phyloP scores from a whole-genome alignment of 176 grass and related monocot genomes.

The Oropetium thomaeum region DNA sequence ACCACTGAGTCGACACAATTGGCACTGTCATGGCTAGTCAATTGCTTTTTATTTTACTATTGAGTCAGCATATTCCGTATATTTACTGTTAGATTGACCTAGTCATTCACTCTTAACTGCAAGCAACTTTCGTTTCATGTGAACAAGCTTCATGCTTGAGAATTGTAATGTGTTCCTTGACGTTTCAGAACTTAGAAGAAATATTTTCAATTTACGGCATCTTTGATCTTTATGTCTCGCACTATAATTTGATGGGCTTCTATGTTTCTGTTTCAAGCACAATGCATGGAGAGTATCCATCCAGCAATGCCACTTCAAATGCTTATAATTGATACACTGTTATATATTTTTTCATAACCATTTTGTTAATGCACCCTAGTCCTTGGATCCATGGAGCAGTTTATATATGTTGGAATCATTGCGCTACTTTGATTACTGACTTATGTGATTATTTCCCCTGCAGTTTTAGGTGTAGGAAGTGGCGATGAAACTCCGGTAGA shows the following conservation, averaged over 20 bases:
- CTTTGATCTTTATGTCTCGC: not conserved
- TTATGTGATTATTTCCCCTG: conserved; percentile 31
- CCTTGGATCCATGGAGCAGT: not conserved
- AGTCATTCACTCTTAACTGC: conserved; percentile 9
- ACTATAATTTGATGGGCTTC: not conserved
- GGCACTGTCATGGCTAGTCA: conserved; percentile 2
- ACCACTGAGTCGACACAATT: conserved; percentile 12
- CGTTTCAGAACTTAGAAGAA: not conserved
- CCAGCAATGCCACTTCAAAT: not conserved
- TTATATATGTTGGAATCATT: conserved; percentile 4
- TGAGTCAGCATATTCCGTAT: conserved; percentile 4
- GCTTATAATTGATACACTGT: not conserved
- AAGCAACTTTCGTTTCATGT: not conserved
- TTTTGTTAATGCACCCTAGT: conserved; percentile 5
- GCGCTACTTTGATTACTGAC: conserved; percentile 12
- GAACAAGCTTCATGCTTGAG: conserved; percentile 20
- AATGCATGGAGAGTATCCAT: not conserved
- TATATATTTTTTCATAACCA: not conserved
- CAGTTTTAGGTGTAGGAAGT: conserved; percentile 67
- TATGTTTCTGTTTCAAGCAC: not conserved
- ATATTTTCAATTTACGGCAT: not conserved
- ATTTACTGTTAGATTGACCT: not conserved
- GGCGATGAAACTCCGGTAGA: conserved; percentile 44
- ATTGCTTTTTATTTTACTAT: conserved; percentile 8
- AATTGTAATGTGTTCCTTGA: not conserved